A percentile compares a stretch with the other conserved stretches of the same genome.
phyloP scores from a whole-genome alignment of 2,329 filamentous ascomycete genomes.

The Cordyceps pruinosa region DNA sequence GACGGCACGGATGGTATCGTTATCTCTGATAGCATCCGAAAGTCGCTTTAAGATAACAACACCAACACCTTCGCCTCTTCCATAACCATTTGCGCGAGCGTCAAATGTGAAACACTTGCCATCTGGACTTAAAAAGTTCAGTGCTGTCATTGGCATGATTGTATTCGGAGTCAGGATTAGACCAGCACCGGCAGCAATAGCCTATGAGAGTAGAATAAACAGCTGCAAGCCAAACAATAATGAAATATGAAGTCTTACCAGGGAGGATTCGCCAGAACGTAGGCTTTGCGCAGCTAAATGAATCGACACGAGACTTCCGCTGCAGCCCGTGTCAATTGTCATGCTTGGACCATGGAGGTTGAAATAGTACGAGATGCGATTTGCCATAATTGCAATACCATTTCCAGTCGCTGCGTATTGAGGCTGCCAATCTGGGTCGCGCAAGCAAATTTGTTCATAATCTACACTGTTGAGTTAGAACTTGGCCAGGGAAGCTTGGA shows the following conservation, averaged over 20 bases:
- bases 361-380: slow-evolving; percentile 49
- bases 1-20: slow-evolving; percentile 51
- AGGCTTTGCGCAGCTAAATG: slow-evolving; percentile 47
- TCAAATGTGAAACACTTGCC: slow-evolving; percentile 50
- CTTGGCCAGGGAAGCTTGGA: not conserved
- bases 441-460: slow-evolving; percentile 43
- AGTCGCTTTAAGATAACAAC: slow-evolving; percentile 55
- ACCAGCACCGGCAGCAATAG: slow-evolving; percentile 44
- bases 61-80: slow-evolving; percentile 55
- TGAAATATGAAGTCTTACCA: slow-evolving; percentile 23
- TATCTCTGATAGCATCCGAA: slow-evolving; percentile 48
- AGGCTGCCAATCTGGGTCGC: slow-evolving; percentile 43
- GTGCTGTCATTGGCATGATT: slow-evolving; percentile 48
- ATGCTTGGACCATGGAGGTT: slow-evolving; percentile 49
- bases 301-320: slow-evolving; percentile 46
- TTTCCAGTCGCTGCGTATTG: slow-evolving; percentile 48
- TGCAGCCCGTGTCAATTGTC: slow-evolving; percentile 54
- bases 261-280: slow-evolving; percentile 34
- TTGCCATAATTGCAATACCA: slow-evolving; percentile 46
- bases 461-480: slow-evolving; percentile 25
- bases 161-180: slow-evolving; percentile 49
- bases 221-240: not conserved
- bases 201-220: slow-evolving; percentile 21
- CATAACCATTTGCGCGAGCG: slow-evolving; percentile 55
- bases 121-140: slow-evolving; percentile 46